These are phyloP conservation scores for Gossypium laxum DNA, from an alignment of 441 rosid species.

Conservation along the genomic window DNA sequence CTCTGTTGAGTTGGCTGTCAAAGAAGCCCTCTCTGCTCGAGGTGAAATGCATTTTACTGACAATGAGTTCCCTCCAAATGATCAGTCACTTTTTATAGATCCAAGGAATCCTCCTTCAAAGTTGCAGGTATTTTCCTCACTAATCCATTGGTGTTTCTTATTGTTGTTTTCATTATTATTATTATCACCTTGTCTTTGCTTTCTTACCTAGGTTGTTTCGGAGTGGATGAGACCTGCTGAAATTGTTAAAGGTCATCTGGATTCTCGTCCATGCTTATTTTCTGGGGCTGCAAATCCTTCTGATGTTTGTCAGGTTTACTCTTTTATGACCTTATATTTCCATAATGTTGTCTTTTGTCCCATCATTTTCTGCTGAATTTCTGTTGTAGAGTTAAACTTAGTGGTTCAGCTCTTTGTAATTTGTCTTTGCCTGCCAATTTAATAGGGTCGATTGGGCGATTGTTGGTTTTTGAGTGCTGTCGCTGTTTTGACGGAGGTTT, in stretches of 20 bases:
- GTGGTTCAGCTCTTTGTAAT: slow-evolving; percentile 13
- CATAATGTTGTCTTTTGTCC: background rate
- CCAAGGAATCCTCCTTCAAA: slow-evolving; percentile 71
- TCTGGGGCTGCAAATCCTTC: slow-evolving; percentile 92
- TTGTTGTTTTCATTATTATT: slow-evolving; percentile 7
- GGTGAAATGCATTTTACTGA: slow-evolving; percentile 87
- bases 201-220: slow-evolving; percentile 66
- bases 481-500: slow-evolving; percentile 90
- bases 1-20: slow-evolving; percentile 93
- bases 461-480: slow-evolving; percentile 99
- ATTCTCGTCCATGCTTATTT: slow-evolving; percentile 73
- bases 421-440: slow-evolving; percentile 15
- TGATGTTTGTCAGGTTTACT: slow-evolving; percentile 97
- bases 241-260: slow-evolving; percentile 49
- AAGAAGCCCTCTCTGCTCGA: slow-evolving; percentile 83
- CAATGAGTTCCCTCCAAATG: slow-evolving; percentile 96
- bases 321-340: slow-evolving; percentile 16
- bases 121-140: slow-evolving; percentile 58
- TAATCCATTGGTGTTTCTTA: slow-evolving; percentile 8
- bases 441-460: slow-evolving; percentile 95
- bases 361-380: slow-evolving; percentile 7
- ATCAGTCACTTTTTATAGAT: slow-evolving; percentile 81
- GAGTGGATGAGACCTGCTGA: slow-evolving; percentile 96
- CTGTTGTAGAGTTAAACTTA: background rate
- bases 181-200: slow-evolving; percentile 23